phyloP scores from a whole-genome alignment of 2,329 filamentous ascomycete species.

The Chrysoporthe austroafricana region DNA sequence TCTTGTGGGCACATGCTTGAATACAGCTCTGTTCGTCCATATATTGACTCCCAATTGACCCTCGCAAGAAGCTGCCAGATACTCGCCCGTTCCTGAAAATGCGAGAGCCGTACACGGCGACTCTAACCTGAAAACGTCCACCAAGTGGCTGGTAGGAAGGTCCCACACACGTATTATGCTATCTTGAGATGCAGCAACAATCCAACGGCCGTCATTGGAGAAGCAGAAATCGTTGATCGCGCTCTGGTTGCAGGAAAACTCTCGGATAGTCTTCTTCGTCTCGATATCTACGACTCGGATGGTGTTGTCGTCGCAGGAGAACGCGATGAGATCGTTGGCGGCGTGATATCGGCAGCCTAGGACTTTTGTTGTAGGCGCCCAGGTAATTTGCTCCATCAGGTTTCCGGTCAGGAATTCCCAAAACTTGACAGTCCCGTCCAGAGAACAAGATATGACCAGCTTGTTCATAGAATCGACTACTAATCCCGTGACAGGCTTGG shows the following conservation, averaged over 20 bases:
- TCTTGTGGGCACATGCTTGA: constrained; percentile 83
- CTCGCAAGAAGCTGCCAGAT: constrained; percentile 85
- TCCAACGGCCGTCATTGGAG: constrained; percentile 91
- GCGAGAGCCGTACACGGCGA: constrained; percentile 81
- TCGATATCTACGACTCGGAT: constrained; percentile 89
- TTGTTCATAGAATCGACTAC: constrained; percentile 89
- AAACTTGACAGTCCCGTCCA: constrained; percentile 94
- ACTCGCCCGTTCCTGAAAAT: constrained; percentile 90
- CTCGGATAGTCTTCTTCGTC: constrained; percentile 87
- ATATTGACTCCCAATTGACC: constrained; percentile 86
- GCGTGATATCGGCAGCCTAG: constrained; percentile 80
- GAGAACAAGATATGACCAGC: constrained; percentile 79
- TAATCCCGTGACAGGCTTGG: constrained; percentile 80
- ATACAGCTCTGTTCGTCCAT: constrained; percentile 93
- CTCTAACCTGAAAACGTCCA: constrained; percentile 84
- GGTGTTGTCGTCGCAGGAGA: constrained; percentile 86
- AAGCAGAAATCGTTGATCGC: constrained; percentile 83
- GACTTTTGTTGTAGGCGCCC: constrained; percentile 77
- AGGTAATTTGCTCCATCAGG: constrained; percentile 80
- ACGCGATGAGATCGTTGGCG: constrained; percentile 81
- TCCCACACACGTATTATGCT: constrained; percentile 88
- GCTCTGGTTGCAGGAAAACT: constrained; percentile 81
- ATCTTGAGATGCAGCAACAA: constrained; percentile 84
- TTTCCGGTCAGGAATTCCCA: constrained; percentile 92
- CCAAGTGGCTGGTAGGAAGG: constrained; percentile 90